A percentile compares a stretch with the other conserved stretches of the same genome.
These are phyloP conservation scores for Paraconiothyrium sp. DNA, from an alignment of 2,329 filamentous ascomycete species.

Conservation along the genomic window DNA sequence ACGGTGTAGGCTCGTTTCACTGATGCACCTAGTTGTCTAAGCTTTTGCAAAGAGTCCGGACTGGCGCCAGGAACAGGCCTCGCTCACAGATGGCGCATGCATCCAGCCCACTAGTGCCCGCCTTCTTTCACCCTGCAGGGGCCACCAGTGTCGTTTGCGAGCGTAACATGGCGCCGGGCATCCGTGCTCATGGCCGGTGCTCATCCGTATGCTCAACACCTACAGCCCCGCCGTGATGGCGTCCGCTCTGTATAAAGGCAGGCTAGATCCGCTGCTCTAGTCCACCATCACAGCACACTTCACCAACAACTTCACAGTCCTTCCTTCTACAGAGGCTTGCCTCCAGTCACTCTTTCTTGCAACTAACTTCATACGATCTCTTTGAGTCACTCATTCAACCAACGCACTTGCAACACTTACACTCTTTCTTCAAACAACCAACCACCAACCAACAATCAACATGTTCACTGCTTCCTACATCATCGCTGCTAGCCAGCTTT, in stretches of 20 bases:
- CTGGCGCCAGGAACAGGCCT: slow-evolving; percentile 25
- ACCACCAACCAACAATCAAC: slow-evolving; percentile 18
- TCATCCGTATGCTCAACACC: slow-evolving; percentile 18
- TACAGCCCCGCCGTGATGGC: slow-evolving; percentile 9
- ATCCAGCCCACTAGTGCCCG: slow-evolving; percentile 23
- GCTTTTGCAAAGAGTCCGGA: slow-evolving; percentile 24
- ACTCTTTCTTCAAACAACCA: slow-evolving; percentile 15
- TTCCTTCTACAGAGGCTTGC: slow-evolving; percentile 29
- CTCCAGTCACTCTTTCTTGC: slow-evolving; percentile 29
- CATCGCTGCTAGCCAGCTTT: slow-evolving; percentile 42
- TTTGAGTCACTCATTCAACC: slow-evolving; percentile 16
- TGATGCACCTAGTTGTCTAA: slow-evolving; percentile 22
- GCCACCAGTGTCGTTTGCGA: slow-evolving; percentile 18
- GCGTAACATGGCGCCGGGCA: slow-evolving; percentile 20
- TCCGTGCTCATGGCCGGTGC: slow-evolving; percentile 18
- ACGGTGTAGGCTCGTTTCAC: slow-evolving; percentile 33
- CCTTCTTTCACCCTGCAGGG: slow-evolving; percentile 24
- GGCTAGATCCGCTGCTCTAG: slow-evolving; percentile 8
- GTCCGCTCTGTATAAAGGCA: slow-evolving; percentile 18
- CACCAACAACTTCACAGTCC: slow-evolving; percentile 24
- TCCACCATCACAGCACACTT: slow-evolving; percentile 20
- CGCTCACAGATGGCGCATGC: slow-evolving; percentile 23
- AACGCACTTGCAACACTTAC: slow-evolving; percentile 19
- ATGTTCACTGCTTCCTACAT: slow-evolving; percentile 33
- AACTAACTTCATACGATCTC: slow-evolving; percentile 24